Evolutionary conservation across 192 early-diverging fungal species (phyloP).

Genomic region (Coemansia sp.): DNA sequence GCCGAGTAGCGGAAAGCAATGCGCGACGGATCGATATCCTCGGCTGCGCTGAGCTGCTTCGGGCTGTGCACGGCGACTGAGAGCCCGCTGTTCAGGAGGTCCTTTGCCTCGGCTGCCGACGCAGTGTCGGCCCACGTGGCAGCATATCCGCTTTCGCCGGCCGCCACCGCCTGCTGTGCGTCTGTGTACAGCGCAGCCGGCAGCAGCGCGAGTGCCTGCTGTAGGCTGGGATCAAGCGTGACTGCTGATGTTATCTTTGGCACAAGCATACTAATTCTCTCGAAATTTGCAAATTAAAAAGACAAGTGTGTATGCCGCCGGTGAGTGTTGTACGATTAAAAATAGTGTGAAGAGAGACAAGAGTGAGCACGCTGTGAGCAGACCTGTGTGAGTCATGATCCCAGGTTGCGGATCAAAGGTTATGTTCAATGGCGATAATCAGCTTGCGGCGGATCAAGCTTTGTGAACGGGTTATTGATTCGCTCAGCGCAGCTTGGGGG

Average conservation of each 20-base stretch:
- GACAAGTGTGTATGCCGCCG: not conserved
- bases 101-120: conserved; percentile 10
- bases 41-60: not conserved
- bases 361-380: not conserved
- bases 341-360: not conserved
- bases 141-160: not conserved
- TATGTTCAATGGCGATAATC: not conserved
- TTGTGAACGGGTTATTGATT: no score
- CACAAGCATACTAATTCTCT: conserved; percentile 31
- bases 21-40: conserved; percentile 9
- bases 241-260: conserved; percentile 27
- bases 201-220: conserved; percentile 16
- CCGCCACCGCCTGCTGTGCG: conserved; percentile 11
- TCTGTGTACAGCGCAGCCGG: conserved; percentile 18
- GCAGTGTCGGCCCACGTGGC: conserved; percentile 21
- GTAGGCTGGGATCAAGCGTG: conserved; percentile 17
- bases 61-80: conserved; percentile 28
- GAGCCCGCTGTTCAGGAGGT: conserved; percentile 40
- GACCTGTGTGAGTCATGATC: not conserved
- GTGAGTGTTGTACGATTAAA: not conserved
- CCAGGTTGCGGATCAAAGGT: not conserved
- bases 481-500: not conserved
- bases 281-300: not conserved
- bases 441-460: no score
- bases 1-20: conserved; percentile 32